Percentiles rank a stretch among this genome's conserved stretches.
Evolutionary conservation across 768 basidiomycete genomes (phyloP).

Genomic region (Leccinum incarnatum): DNA sequence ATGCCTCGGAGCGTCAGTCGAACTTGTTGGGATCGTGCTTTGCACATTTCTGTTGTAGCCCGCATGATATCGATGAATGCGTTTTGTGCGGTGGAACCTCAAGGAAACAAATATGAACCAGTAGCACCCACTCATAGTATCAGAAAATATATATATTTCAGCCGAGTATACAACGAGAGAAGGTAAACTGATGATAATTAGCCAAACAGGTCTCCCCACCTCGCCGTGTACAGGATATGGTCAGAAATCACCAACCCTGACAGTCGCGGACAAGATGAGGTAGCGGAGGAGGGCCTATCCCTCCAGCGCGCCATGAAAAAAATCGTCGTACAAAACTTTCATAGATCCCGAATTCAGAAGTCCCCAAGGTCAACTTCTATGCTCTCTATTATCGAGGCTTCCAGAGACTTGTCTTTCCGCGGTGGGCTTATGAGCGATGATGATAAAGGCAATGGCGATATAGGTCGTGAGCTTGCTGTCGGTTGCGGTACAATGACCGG

Average conservation of each 20-base stretch:
- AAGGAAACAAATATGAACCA: neutral
- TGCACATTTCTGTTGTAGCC: neutral
- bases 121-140: too few relatives aligned
- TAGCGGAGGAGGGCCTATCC: neutral
- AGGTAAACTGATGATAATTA: constrained; percentile 3
- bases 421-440: constrained; percentile 25
- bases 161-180: neutral
- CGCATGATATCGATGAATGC: neutral
- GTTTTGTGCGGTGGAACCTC: neutral
- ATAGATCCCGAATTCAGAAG: constrained; percentile 43
- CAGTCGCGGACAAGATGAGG: constrained; percentile 1
- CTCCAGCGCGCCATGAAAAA: neutral
- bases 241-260: constrained; percentile 1
- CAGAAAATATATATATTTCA: constrained; percentile 6
- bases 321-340: constrained; percentile 4
- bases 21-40: neutral
- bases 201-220: neutral
- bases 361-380: constrained; percentile 79
- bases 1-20: too few relatives aligned
- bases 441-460: constrained; percentile 36
- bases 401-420: constrained; percentile 44
- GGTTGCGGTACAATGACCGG: constrained; percentile 36
- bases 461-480: constrained; percentile 29
- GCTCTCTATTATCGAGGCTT: constrained; percentile 57
- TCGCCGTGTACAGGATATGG: constrained; percentile 4